Percentiles rank a stretch among this genome's conserved stretches.
phyloP scores from a whole-genome alignment of 2,329 filamentous ascomycete species.

The Alternaria sp. region DNA sequence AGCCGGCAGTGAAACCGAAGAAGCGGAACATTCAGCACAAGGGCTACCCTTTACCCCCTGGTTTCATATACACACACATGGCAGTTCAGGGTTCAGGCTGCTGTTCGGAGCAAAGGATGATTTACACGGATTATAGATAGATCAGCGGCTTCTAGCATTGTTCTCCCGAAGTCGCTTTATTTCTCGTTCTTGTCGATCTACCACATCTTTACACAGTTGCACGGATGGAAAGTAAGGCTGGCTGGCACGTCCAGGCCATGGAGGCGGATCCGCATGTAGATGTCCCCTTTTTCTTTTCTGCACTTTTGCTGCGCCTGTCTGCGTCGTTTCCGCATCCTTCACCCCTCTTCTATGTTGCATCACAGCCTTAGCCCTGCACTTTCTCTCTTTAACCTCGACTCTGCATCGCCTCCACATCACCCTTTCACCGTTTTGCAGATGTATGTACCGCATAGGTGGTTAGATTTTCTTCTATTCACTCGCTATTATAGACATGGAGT shows the following conservation, averaged over 20 bases:
- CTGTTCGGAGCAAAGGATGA: background rate
- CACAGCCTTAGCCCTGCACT: background rate
- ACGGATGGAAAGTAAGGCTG: background rate
- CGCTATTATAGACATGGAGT: slow-evolving; percentile 7
- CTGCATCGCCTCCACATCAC: background rate
- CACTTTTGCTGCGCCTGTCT: background rate
- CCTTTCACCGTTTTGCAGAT: background rate
- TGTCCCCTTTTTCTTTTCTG: background rate
- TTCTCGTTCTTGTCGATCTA: background rate
- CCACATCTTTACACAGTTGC: background rate
- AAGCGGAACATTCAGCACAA: background rate
- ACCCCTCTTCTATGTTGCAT: background rate
- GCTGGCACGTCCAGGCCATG: background rate
- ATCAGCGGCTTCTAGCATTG: background rate
- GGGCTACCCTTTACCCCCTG: background rate
- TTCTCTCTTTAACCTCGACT: background rate
- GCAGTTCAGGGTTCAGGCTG: background rate
- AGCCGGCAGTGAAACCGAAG: background rate
- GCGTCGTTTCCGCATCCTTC: background rate
- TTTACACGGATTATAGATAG: background rate
- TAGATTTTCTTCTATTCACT: background rate
- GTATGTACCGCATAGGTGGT: background rate
- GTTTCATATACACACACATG: background rate
- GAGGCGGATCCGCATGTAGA: background rate
- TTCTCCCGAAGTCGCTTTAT: background rate